Evolutionary conservation across 75 land plant species (phyloP), one percentile per base, ranked within the genome.

Genomic region (Pinus taeda): DNA sequence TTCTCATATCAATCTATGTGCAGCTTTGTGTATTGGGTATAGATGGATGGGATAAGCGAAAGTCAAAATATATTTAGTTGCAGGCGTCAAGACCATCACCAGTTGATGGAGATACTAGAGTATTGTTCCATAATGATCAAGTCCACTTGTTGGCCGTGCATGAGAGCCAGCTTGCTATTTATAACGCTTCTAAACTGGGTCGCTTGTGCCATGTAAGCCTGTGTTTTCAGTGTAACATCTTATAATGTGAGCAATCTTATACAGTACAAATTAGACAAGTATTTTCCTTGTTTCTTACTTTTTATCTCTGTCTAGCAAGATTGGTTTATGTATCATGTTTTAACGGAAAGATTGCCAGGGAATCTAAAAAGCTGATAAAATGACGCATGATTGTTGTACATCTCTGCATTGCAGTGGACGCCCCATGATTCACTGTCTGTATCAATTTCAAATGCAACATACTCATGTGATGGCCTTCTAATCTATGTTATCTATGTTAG

Each of bases 21-120:
- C 82, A 93, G 93, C 85, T 93, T 18, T 93, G 88, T 75, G 75
- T 89, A 33, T 93, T 93, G 96, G 86, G 77, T 81, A 85, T 81
- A 21, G 96, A 93, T 42, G 76, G 78, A 57, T 93, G 96, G 96
- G 96, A 93, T 73, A 93, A 93, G 77, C 79, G 77, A 78, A 91
- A 83, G 55, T 78, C 86, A 5, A 80, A 87, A 7, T 1, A 76
- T 30, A 79, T 93, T 17, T 93, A 88, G 75, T 18, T 84, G 62
- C 95, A 89, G n/a, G 71, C 87, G 77, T 91, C 93, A 49, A 85
- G 79, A 82, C 36, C 84, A 21, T 74, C 85, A 36, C 39, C 39
- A 3, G 18, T 65, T 18, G n/a, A 79, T 60, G 93, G 89, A 22
- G 93, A 89, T 29, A 91, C 93, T 13, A 36, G 87, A 79, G 91